Evolutionary conservation across 2,329 filamentous ascomycete genomes (phyloP), one percentile per base, ranked within the genome.

Genomic region (Ceratocystis cubensis): DNA sequence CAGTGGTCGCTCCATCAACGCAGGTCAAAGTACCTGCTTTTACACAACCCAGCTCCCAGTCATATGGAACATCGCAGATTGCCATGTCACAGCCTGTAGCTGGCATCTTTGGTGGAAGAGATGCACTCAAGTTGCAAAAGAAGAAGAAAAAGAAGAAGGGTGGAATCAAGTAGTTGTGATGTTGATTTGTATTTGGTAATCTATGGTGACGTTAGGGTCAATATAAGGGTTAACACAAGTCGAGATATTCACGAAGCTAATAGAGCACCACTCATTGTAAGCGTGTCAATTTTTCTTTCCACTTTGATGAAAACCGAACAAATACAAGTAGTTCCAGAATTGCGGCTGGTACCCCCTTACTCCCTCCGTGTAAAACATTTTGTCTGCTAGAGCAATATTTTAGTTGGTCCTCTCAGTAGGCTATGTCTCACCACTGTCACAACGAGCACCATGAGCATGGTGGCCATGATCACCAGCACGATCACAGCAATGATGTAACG

Each of bases 401-500:
- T 7, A 17, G 17, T 20, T 8, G 15, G 22, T 8, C 30, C 13
- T 25, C 30, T 13, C 28, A 15, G 13, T 33, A 64, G 64, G 67
- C 13, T 64, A 78, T 78, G 76, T 76, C 76, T 50, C 79, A 81
- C 72, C 79, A 81, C 72, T 81, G 80, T 70, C 80, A 81, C 73
- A 77, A 81, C 69, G 80, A 82, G 69, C 79, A 82, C 71, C 73
- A 73, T 28, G 73, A 78, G 69, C 78, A 81, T 71, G 79, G 75
- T 66, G 78, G 79, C 70, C 77, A 79, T 70, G 81, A 84, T 70
- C 80, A 79, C 67, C 79, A 85, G 71, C 91, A 96, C 75, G 91
- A 96, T 75, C 93, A 96, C 77, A 87, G 84, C 61, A 89, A 97
- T 78, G 93, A 97, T 78, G 84, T 96, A 72, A 92, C 89, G 1